Conservation (phyloP, 1,284 basidiomycete genomes). For the Vanrija sp. region DNA sequence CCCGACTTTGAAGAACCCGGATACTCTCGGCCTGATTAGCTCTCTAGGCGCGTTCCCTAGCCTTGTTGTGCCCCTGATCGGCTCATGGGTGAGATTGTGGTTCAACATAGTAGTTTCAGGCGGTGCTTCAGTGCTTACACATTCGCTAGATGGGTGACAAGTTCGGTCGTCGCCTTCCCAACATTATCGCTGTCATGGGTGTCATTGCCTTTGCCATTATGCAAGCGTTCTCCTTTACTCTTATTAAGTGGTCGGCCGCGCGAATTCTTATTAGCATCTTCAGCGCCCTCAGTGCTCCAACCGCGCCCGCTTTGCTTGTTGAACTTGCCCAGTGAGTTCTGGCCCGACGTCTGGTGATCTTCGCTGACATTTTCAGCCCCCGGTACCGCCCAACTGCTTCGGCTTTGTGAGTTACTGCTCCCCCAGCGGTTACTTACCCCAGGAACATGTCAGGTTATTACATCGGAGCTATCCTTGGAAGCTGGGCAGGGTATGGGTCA, state of each 20-base stretch:
- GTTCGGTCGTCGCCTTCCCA: conserved; percentile 40
- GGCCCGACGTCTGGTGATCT: conserved; percentile 68
- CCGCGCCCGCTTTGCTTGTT: conserved; percentile 55
- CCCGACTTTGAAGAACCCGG: no score
- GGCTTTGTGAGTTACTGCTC: no score
- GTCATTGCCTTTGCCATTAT: conserved; percentile 16
- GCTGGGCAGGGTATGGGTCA: conserved; percentile 27
- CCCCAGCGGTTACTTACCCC: conserved; percentile 37
- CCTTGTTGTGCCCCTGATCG: no score
- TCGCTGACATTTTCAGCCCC: conserved; percentile 55
- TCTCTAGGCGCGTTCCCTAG: no score
- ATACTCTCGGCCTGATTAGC: no score
- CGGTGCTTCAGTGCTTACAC: background rate
- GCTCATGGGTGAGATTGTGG: no score
- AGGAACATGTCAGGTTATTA: conserved; percentile 26
- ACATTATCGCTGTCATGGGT: conserved; percentile 17
- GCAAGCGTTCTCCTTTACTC: conserved; percentile 1
- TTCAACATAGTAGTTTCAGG: no score
- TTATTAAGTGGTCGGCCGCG: no score
- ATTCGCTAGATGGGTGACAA: conserved; percentile 11
- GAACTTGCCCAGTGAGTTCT: no score
- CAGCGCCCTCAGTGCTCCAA: conserved; percentile 53
- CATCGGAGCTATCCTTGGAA: conserved; percentile 13
- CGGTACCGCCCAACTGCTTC: conserved; percentile 67
- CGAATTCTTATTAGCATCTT: conserved; percentile 46